phyloP scores from a whole-genome alignment of 768 basidiomycete genomes.

The Mycena floridula region DNA sequence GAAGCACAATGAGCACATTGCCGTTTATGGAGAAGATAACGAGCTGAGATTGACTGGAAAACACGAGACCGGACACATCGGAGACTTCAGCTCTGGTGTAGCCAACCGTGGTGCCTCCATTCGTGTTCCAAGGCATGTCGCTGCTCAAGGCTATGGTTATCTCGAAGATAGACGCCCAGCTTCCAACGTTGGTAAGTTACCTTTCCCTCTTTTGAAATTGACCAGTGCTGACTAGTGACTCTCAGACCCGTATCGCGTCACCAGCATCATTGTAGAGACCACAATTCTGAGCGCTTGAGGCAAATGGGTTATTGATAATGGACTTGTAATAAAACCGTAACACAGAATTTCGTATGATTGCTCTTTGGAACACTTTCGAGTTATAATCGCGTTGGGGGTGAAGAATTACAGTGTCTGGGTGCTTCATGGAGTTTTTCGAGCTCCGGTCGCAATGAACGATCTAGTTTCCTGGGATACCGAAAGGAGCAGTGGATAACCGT shows the following conservation, averaged over 20 bases:
- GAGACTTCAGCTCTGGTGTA: conserved; percentile 87
- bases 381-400: too few relatives aligned
- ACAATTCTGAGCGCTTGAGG: conserved; percentile 42
- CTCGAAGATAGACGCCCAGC: conserved; percentile 96
- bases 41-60: conserved; percentile 92
- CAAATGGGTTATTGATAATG: too few relatives aligned
- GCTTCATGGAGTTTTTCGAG: too few relatives aligned
- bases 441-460: too few relatives aligned
- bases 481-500: too few relatives aligned
- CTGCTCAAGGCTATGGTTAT: conserved; percentile 90
- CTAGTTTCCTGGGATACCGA: too few relatives aligned
- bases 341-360: too few relatives aligned
- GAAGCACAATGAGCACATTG: conserved; percentile 92
- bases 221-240: conserved; percentile 6
- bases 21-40: conserved; percentile 97
- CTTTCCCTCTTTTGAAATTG: conserved; percentile 3
- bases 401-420: too few relatives aligned
- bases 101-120: conserved; percentile 97
- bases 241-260: conserved; percentile 92
- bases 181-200: conserved; percentile 86
- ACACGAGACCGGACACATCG: conserved; percentile 96
- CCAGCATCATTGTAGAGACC: conserved; percentile 83
- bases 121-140: conserved; percentile 92
- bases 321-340: too few relatives aligned
- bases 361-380: too few relatives aligned